Percentiles rank a stretch among this genome's conserved stretches.
phyloP scores from a whole-genome alignment of 2,329 filamentous ascomycete species.

The Pestalotiopsis sp. region DNA sequence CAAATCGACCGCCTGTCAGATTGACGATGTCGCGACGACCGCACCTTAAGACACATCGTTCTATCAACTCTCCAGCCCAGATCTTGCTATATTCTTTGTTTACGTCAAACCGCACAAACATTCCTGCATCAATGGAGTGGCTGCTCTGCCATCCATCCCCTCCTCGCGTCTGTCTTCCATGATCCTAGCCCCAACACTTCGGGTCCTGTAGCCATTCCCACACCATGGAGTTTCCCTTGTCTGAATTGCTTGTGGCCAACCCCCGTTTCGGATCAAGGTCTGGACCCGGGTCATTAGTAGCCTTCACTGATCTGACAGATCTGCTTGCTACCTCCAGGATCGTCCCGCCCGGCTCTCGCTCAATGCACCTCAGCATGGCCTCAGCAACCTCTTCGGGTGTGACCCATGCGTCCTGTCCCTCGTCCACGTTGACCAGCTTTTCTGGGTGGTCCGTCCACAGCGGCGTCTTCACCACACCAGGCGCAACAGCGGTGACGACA shows the following conservation, averaged over 20 bases:
- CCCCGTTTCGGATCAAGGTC: conserved; percentile 16
- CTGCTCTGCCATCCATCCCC: background rate
- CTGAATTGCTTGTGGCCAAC: background rate
- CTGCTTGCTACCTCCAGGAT: conserved; percentile 42
- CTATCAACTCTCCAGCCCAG: no score
- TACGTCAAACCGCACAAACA: no score
- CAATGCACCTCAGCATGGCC: conserved; percentile 44
- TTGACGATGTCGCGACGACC: background rate
- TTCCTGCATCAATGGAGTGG: background rate
- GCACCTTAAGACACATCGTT: background rate
- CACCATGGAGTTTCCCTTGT: background rate
- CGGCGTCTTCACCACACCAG: conserved; percentile 46
- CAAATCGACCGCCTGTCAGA: background rate
- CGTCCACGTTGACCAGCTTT: conserved; percentile 40
- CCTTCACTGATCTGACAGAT: conserved; percentile 33
- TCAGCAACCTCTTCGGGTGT: conserved; percentile 44
- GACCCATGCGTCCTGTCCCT: conserved; percentile 40
- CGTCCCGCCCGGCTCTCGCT: conserved; percentile 40
- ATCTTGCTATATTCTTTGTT: no score
- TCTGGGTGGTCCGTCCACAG: conserved; percentile 48
- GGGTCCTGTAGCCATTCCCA: background rate
- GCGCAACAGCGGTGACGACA: conserved; percentile 46
- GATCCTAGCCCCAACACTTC: background rate
- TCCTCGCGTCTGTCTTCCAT: background rate
- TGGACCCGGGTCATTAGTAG: conserved; percentile 42